These are phyloP conservation scores for Paradendryphiella salina DNA, from an alignment of 2,329 filamentous ascomycete genomes.

Conservation along the genomic window DNA sequence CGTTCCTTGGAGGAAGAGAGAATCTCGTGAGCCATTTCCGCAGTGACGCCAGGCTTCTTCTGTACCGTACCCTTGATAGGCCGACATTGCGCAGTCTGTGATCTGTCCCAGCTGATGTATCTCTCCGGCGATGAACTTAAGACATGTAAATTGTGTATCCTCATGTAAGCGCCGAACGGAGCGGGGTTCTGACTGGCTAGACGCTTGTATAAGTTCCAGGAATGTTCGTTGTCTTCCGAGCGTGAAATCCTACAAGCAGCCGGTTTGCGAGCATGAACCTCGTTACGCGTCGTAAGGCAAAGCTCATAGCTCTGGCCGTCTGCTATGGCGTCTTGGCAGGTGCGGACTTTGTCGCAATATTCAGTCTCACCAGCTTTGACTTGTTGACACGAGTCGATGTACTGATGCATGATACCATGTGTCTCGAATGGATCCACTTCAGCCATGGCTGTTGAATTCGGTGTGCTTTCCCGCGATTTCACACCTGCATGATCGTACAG, in stretches of 20 bases:
- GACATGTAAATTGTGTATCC: conserved; percentile 65
- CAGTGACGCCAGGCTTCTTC: conserved; percentile 69
- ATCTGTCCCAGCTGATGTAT: conserved; percentile 71
- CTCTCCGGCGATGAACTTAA: conserved; percentile 86
- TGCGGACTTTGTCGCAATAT: conserved; percentile 69
- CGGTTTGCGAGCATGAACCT: conserved; percentile 52
- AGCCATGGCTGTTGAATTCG: conserved; percentile 30
- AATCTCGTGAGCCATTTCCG: conserved; percentile 71
- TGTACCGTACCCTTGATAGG: conserved; percentile 98
- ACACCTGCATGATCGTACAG: conserved; percentile 36
- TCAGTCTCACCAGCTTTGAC: conserved; percentile 17
- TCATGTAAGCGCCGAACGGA: conserved; percentile 81
- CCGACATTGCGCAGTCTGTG: conserved; percentile 72
- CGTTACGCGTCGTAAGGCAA: conserved; percentile 77
- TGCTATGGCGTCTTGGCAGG: conserved; percentile 71
- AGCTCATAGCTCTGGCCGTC: conserved; percentile 85
- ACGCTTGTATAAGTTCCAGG: conserved; percentile 72
- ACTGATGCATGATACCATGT: conserved; percentile 31
- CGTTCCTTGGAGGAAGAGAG: conserved; percentile 84
- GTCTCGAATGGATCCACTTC: conserved; percentile 40
- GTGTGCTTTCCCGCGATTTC: conserved; percentile 38
- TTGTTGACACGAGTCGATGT: conserved; percentile 30
- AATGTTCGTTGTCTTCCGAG: conserved; percentile 40
- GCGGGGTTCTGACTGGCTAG: conserved; percentile 75
- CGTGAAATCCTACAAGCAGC: conserved; percentile 34